phyloP scores from a whole-genome alignment of 129 eudicot species.

The Gnaphalium uliginosum region DNA sequence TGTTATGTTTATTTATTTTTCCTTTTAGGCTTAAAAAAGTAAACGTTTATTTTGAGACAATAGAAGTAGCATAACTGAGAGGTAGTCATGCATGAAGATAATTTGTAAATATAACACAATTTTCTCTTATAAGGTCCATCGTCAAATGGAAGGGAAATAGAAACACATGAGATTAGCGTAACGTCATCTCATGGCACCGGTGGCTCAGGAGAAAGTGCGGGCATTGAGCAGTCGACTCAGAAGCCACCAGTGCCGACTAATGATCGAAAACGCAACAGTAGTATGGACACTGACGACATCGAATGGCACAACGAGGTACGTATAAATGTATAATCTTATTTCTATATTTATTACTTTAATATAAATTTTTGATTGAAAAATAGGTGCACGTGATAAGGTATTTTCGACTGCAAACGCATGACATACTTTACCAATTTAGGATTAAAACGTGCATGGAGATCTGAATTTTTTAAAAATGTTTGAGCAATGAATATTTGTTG shows the following conservation, averaged over 20 bases:
- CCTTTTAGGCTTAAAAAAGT: too few relatives aligned
- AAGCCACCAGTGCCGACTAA: slow-evolving; percentile 27
- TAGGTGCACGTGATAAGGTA: background rate
- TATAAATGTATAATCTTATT: background rate
- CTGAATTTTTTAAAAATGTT: background rate
- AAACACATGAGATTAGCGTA: slow-evolving; percentile 24
- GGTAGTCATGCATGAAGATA: too few relatives aligned
- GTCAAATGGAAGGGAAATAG: background rate
- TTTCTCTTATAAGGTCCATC: background rate
- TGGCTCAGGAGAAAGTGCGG: slow-evolving; percentile 32
- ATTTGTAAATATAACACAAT: too few relatives aligned
- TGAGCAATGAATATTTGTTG: slow-evolving; percentile 3
- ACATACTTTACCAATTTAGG: background rate
- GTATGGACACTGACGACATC: slow-evolving; percentile 20
- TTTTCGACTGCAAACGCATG: background rate
- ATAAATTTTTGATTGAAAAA: background rate
- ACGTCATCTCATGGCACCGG: slow-evolving; percentile 31
- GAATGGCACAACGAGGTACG: slow-evolving; percentile 63
- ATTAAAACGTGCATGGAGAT: slow-evolving; percentile 18
- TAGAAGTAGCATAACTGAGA: too few relatives aligned
- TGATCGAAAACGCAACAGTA: slow-evolving; percentile 32
- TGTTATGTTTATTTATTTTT: too few relatives aligned
- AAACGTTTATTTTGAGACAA: too few relatives aligned
- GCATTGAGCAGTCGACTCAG: slow-evolving; percentile 26
- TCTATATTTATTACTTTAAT: background rate